Percentiles rank a stretch among this genome's conserved stretches.
These are phyloP conservation scores for Angomonas ambiguus DNA, from an alignment of 208 protist species.

Conservation along the genomic window DNA sequence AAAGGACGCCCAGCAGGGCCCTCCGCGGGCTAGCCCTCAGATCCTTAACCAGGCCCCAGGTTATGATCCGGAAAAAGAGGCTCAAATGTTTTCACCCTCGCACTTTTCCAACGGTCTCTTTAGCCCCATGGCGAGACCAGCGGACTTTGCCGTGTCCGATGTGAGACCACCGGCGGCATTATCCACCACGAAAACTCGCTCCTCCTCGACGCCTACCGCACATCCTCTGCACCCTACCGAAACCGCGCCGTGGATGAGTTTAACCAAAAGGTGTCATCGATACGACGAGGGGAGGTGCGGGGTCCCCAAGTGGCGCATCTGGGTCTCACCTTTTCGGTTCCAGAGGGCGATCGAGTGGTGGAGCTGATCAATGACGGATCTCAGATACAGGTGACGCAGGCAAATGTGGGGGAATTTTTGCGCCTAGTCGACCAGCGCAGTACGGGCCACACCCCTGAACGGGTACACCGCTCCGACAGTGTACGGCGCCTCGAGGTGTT, in stretches of 20 bases:
- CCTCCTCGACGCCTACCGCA: constrained; percentile 5
- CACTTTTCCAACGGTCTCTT: constrained; percentile 46
- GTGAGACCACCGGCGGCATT: constrained; percentile 26
- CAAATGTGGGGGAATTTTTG: constrained; percentile 67
- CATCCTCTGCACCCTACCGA: constrained; percentile 7
- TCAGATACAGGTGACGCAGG: constrained; percentile 55
- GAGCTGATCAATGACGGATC: constrained; percentile 69
- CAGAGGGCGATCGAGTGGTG: constrained; percentile 42
- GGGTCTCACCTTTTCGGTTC: constrained; percentile 66
- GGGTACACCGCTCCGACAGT: constrained; percentile 61
- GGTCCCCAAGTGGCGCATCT: constrained; percentile 41
- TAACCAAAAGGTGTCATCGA: constrained; percentile 32
- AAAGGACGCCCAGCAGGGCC: constrained; percentile 24
- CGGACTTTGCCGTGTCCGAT: constrained; percentile 21
- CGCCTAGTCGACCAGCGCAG: constrained; percentile 41
- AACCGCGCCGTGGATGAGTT: constrained; percentile 31
- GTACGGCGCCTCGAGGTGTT: constrained; percentile 53
- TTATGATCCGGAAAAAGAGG: constrained; percentile 38
- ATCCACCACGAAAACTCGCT: background rate
- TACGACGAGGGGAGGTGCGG: constrained; percentile 33
- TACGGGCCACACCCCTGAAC: constrained; percentile 12
- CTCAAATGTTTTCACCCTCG: constrained; percentile 36
- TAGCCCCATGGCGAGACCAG: constrained; percentile 34
- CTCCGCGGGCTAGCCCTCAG: constrained; percentile 3
- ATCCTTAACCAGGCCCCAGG: constrained; percentile 27